Percentiles rank a stretch among this genome's conserved stretches.
Evolutionary conservation across 805 yeast species (phyloP).

Genomic region (Spathaspora sp.): DNA sequence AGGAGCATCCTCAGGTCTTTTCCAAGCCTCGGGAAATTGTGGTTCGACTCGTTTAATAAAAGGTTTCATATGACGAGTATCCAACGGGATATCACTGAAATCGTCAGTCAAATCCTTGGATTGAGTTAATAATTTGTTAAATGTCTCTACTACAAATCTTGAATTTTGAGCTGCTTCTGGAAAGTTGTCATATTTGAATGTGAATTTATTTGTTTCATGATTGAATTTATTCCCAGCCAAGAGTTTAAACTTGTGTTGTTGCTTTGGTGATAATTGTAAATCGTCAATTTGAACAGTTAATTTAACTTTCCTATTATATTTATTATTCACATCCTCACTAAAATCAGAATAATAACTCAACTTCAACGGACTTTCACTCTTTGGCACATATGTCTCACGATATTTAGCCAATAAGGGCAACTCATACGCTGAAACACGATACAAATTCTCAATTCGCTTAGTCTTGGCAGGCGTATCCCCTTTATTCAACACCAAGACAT

Average conservation of each 20-base stretch:
- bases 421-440: constrained; percentile 87
- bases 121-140: constrained; percentile 58
- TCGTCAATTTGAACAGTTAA: constrained; percentile 51
- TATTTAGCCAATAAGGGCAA: constrained; percentile 79
- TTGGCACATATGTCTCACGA: constrained; percentile 63
- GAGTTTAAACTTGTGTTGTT: constrained; percentile 71
- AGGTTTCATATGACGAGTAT: constrained; percentile 60
- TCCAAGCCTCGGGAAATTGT: constrained; percentile 79
- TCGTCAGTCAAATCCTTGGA: constrained; percentile 62
- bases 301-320: constrained; percentile 61
- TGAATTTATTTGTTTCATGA: constrained; percentile 53
- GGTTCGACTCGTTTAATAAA: constrained; percentile 28
- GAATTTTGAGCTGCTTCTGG: constrained; percentile 86
- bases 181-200: constrained; percentile 61
- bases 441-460: constrained; percentile 71
- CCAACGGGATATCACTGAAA: constrained; percentile 78
- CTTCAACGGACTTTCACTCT: constrained; percentile 48
- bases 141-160: constrained; percentile 59
- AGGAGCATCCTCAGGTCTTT: constrained; percentile 63
- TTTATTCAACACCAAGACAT: constrained; percentile 29
- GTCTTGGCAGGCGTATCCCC: constrained; percentile 44
- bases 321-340: constrained; percentile 68
- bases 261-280: constrained; percentile 47
- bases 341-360: constrained; percentile 68
- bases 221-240: constrained; percentile 79